phyloP scores from a whole-genome alignment of 2,329 filamentous ascomycete genomes.

The Aspergillus ustus region DNA sequence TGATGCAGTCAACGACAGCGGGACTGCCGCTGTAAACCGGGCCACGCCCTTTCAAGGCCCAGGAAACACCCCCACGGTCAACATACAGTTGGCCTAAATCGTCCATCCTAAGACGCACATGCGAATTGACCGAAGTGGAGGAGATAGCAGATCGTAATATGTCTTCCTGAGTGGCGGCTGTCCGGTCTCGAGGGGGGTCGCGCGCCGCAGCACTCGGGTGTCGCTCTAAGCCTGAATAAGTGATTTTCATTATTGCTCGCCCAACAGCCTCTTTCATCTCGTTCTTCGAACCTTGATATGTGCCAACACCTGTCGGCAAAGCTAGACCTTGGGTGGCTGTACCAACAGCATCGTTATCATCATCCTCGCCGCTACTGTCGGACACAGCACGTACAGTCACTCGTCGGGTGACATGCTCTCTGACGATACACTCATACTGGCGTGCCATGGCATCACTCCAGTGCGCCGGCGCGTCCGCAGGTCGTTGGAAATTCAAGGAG shows the following conservation, averaged over 20 bases:
- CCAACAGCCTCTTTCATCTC: constrained; percentile 29
- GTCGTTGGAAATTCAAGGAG: constrained; percentile 17
- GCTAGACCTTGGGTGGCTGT: neutral
- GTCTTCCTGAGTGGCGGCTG: constrained; percentile 22
- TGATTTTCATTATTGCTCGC: constrained; percentile 30
- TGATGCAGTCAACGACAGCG: constrained; percentile 35
- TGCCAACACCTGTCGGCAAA: neutral
- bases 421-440: neutral
- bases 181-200: constrained; percentile 15
- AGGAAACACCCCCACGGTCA: constrained; percentile 25
- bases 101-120: constrained; percentile 25
- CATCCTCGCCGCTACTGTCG: too few relatives aligned
- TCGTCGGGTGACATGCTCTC: too few relatives aligned
- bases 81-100: constrained; percentile 17
- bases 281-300: neutral
- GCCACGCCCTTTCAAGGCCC: constrained; percentile 37
- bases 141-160: constrained; percentile 26
- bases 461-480: constrained; percentile 11
- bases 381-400: too few relatives aligned
- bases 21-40: constrained; percentile 33
- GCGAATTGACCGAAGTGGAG: constrained; percentile 19
- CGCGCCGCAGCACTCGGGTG: constrained; percentile 27
- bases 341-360: neutral
- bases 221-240: constrained; percentile 37
- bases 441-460: constrained; percentile 1